Evolutionary conservation across 129 eudicot species (phyloP).

Genomic region (Artemisia argyi): DNA sequence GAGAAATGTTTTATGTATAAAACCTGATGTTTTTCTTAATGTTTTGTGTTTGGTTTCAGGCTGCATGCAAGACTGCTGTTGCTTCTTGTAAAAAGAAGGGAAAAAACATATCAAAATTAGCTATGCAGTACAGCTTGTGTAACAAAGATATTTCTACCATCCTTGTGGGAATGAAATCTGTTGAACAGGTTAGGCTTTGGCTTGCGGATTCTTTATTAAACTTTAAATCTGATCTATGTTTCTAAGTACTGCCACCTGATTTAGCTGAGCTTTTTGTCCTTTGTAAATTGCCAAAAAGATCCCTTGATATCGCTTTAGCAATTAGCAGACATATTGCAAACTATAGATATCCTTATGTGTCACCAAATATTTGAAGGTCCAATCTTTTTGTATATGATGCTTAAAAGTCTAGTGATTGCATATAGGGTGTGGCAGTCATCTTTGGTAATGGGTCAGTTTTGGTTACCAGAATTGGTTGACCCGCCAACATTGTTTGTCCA

Average conservation of each 20-base stretch:
- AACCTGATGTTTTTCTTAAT: neutral
- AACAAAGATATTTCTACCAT: slow-evolving; percentile 73
- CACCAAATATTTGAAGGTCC: neutral
- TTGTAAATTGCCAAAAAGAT: neutral
- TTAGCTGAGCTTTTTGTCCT: neutral
- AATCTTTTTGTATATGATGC: neutral
- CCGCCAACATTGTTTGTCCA: too few relatives aligned
- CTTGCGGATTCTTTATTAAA: neutral
- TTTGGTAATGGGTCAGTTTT: too few relatives aligned
- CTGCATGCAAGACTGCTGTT: slow-evolving; percentile 74
- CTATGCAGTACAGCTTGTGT: slow-evolving; percentile 87
- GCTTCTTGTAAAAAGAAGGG: slow-evolving; percentile 73
- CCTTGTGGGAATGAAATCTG: slow-evolving; percentile 91
- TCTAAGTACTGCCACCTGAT: neutral
- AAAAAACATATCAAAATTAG: slow-evolving; percentile 74
- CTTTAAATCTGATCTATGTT: slow-evolving; percentile 1
- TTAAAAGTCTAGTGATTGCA: neutral
- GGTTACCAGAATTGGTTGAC: too few relatives aligned
- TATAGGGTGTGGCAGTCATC: too few relatives aligned
- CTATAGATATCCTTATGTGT: neutral
- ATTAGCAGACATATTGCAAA: neutral
- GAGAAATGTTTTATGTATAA: neutral
- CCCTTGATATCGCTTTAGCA: neutral
- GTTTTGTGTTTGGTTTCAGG: slow-evolving; percentile 43
- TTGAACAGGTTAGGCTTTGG: slow-evolving; percentile 55